A percentile compares a stretch with the other conserved stretches of the same genome.
Evolutionary conservation across 148 eudicot genomes (phyloP).

Genomic region (Camellia granthamiana): DNA sequence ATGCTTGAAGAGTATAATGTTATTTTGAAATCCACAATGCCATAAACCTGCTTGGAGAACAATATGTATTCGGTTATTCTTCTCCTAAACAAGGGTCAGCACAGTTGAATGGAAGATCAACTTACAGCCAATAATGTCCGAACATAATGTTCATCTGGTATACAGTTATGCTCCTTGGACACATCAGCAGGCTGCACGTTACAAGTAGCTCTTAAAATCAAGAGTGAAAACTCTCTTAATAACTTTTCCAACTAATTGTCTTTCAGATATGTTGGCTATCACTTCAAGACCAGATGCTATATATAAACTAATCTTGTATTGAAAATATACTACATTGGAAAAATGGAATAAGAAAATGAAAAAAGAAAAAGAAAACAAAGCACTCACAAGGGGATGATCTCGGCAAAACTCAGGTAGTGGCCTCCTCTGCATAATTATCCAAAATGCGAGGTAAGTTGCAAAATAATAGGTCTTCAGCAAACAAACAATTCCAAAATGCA

Average conservation of each 20-base stretch:
- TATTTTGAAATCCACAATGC: background rate
- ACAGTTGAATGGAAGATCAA: constrained; percentile 12
- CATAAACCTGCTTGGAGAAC: background rate
- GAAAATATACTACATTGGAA: background rate
- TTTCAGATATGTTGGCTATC: background rate
- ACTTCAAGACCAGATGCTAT: background rate
- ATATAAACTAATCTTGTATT: background rate
- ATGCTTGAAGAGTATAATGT: background rate
- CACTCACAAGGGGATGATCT: constrained; percentile 62
- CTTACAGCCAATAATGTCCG: constrained; percentile 84
- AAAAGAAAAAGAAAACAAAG: constrained; percentile 15
- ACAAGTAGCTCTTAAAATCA: constrained; percentile 14
- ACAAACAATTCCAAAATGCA: background rate
- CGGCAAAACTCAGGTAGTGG: constrained; percentile 96
- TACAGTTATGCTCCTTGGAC: constrained; percentile 89
- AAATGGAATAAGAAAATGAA: background rate
- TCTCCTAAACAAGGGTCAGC: background rate
- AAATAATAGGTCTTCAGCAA: background rate
- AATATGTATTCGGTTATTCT: background rate
- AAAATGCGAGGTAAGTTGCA: constrained; percentile 9
- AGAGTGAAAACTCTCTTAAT: background rate
- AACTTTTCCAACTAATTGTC: background rate
- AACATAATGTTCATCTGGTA: constrained; percentile 97
- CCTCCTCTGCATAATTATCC: constrained; percentile 56
- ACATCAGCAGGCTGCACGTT: constrained; percentile 66